These are phyloP conservation scores for Beverwykella pulmonaria DNA, from an alignment of 495 filamentous ascomycete genomes.

Conservation along the genomic window DNA sequence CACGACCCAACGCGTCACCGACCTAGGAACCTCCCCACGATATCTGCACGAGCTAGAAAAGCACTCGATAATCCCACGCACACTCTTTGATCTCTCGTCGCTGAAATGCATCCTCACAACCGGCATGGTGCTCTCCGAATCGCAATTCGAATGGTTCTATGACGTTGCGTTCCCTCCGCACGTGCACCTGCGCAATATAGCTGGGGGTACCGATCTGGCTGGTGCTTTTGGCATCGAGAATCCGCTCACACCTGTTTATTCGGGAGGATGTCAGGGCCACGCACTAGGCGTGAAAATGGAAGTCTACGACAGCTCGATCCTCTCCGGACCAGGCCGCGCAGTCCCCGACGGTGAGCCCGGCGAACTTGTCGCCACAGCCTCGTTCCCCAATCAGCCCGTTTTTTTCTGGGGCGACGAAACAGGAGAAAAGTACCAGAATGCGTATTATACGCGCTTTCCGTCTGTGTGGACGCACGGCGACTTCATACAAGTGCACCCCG, in stretches of 20 bases:
- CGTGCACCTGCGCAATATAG: constrained; percentile 70
- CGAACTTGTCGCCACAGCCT: constrained; percentile 67
- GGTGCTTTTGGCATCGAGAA: constrained; percentile 71
- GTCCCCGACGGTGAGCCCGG: constrained; percentile 66
- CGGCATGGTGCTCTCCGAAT: constrained; percentile 76
- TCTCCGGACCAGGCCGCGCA: constrained; percentile 56
- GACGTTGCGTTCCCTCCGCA: constrained; percentile 69
- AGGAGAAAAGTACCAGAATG: constrained; percentile 62
- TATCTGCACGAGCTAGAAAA: constrained; percentile 72
- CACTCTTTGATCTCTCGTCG: constrained; percentile 61
- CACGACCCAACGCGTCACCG: constrained; percentile 58
- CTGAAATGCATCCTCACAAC: constrained; percentile 66
- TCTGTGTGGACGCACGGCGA: constrained; percentile 82
- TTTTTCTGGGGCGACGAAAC: constrained; percentile 68
- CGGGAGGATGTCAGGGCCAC: constrained; percentile 68
- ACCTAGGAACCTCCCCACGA: constrained; percentile 71
- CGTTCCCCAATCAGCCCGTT: constrained; percentile 75
- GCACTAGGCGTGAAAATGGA: constrained; percentile 66
- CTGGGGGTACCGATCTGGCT: constrained; percentile 77
- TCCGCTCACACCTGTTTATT: constrained; percentile 69
- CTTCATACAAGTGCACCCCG: constrained; percentile 70
- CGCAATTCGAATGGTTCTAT: constrained; percentile 81
- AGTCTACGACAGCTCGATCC: constrained; percentile 63
- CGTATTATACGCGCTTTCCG: constrained; percentile 73
- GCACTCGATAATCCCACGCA: constrained; percentile 58